phyloP scores from a whole-genome alignment of 805 yeast species.

The Spencermartinsiella europaea region DNA sequence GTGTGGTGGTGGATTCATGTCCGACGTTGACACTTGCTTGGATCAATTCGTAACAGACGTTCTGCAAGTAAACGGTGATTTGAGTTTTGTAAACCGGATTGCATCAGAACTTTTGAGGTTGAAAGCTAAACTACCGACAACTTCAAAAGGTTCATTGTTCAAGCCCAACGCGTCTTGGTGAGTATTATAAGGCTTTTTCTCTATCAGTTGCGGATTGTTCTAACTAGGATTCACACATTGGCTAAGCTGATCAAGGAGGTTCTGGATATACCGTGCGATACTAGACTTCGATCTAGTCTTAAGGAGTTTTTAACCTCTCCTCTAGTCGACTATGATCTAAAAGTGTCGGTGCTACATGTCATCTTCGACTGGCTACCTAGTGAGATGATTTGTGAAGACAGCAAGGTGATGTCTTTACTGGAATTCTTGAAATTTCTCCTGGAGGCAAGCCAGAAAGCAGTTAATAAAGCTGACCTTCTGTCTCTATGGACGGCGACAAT shows the following conservation, averaged over 20 bases:
- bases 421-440: neutral
- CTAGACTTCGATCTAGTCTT: neutral
- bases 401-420: neutral
- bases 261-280: neutral
- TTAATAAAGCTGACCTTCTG: neutral
- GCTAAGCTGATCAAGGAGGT: neutral
- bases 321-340: neutral
- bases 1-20: slow-evolving; percentile 96
- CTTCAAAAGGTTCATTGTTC: neutral
- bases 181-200: neutral
- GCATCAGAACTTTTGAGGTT: neutral
- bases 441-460: neutral
- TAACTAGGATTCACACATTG: neutral
- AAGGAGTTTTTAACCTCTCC: neutral
- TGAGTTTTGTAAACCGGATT: neutral
- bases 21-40: slow-evolving; percentile 89
- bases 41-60: slow-evolving; percentile 28
- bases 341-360: neutral
- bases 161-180: neutral
- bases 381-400: neutral
- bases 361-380: neutral
- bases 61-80: neutral
- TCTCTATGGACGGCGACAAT: neutral
- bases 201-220: too few species aligned
- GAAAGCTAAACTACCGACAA: neutral